Conservation (phyloP, 192 early-diverging fungal species). For the Entomortierella beljakovae region DNA sequence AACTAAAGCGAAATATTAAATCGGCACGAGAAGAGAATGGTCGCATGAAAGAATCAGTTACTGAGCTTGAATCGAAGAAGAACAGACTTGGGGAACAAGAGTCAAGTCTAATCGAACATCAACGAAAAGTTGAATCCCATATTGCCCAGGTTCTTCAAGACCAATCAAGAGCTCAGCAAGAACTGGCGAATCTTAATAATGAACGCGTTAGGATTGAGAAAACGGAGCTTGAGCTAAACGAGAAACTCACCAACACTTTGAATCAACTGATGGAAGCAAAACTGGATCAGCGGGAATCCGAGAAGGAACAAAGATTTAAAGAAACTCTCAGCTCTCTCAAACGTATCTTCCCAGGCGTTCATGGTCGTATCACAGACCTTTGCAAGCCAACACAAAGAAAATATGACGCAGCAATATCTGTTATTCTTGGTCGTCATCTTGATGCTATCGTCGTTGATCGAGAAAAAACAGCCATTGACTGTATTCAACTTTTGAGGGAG, state of each 20-base stretch:
- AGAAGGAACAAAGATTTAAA: slow-evolving; percentile 80
- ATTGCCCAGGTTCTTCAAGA: slow-evolving; percentile 44
- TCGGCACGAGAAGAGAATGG: slow-evolving; percentile 69
- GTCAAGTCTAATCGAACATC: slow-evolving; percentile 46
- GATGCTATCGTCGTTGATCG: slow-evolving; percentile 96
- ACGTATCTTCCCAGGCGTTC: slow-evolving; percentile 88
- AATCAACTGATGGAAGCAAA: slow-evolving; percentile 85
- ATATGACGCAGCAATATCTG: slow-evolving; percentile 87
- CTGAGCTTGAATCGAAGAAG: slow-evolving; percentile 61
- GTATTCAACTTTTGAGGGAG: slow-evolving; percentile 92
- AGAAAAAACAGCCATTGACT: slow-evolving; percentile 93
- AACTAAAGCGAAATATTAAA: slow-evolving; percentile 75
- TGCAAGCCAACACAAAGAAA: slow-evolving; percentile 94
- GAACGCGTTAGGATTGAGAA: slow-evolving; percentile 77
- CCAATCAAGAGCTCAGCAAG: slow-evolving; percentile 56
- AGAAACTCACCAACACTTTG: slow-evolving; percentile 82
- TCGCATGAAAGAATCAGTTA: slow-evolving; percentile 68
- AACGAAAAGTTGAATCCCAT: slow-evolving; percentile 42
- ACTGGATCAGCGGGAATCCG: slow-evolving; percentile 85
- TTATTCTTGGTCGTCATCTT: slow-evolving; percentile 90
- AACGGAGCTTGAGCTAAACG: slow-evolving; percentile 82
- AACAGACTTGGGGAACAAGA: slow-evolving; percentile 62
- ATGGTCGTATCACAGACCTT: slow-evolving; percentile 90
- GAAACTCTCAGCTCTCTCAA: slow-evolving; percentile 85
- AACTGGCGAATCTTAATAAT: slow-evolving; percentile 67